Conservation (phyloP, 169 alveolate genomes). For the Cytauxzoon felis region DNA sequence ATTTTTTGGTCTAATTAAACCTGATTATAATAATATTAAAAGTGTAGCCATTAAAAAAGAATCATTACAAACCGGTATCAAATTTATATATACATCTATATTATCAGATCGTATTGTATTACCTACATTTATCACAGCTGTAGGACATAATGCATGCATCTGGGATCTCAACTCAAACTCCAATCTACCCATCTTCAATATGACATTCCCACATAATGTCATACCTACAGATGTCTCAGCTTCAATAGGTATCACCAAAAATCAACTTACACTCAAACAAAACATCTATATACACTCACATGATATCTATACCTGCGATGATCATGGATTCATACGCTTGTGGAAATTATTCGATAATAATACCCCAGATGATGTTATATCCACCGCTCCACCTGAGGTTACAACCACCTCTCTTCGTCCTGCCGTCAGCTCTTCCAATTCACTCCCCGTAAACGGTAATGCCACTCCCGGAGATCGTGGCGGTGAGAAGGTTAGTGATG, state of each 20-base stretch:
- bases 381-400: no score
- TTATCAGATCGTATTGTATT: slow-evolving; percentile 19
- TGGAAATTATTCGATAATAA: slow-evolving; percentile 33
- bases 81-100: slow-evolving; percentile 38
- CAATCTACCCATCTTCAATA: slow-evolving; percentile 20
- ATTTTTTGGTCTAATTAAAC: slow-evolving; percentile 32
- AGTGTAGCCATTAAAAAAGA: slow-evolving; percentile 19
- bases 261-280: background rate
- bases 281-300: slow-evolving; percentile 31
- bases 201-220: slow-evolving; percentile 44
- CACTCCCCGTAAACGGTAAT: no score
- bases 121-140: slow-evolving; percentile 44
- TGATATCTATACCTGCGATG: slow-evolving; percentile 41
- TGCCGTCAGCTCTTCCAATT: no score
- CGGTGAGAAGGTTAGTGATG: no score
- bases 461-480: no score
- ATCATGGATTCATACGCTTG: slow-evolving; percentile 40
- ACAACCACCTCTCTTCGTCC: no score
- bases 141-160: slow-evolving; percentile 32
- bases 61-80: slow-evolving; percentile 24
- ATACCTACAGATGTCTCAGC: slow-evolving; percentile 55
- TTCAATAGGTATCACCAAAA: slow-evolving; percentile 30
- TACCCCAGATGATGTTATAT: background rate
- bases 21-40: slow-evolving; percentile 19
- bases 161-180: slow-evolving; percentile 34